A percentile compares a stretch with the other conserved stretches of the same genome.
These are phyloP conservation scores for Acanthamoeba healyi DNA, from an alignment of 208 protist genomes.

Conservation along the genomic window DNA sequence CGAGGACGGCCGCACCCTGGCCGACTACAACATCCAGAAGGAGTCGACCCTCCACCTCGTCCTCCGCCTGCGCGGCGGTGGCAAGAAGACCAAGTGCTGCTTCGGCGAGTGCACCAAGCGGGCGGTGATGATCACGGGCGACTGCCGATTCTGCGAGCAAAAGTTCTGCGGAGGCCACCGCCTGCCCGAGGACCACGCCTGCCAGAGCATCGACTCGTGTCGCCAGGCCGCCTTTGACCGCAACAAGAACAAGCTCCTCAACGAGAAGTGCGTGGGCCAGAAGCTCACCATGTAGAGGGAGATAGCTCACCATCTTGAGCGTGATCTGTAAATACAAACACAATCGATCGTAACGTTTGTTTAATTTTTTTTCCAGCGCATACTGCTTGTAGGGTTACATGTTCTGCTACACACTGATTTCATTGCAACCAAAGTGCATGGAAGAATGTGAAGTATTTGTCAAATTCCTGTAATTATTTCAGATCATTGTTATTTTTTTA, in stretches of 20 bases:
- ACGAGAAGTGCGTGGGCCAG: constrained; percentile 80
- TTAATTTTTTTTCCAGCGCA: background rate
- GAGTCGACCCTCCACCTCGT: constrained; percentile 85
- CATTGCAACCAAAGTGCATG: background rate
- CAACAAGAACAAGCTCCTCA: constrained; percentile 81
- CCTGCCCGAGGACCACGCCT: constrained; percentile 85
- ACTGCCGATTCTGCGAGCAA: constrained; percentile 85
- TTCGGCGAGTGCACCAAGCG: constrained; percentile 78
- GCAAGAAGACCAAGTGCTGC: constrained; percentile 79
- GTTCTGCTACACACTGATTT: background rate
- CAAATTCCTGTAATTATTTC: background rate
- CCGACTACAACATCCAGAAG: constrained; percentile 91
- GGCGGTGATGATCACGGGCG: constrained; percentile 84
- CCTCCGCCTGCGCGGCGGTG: background rate
- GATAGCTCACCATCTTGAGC: background rate
- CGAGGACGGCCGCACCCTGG: constrained; percentile 94
- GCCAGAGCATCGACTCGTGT: constrained; percentile 80
- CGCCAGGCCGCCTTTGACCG: constrained; percentile 77
- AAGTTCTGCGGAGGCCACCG: constrained; percentile 85
- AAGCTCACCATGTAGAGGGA: background rate
- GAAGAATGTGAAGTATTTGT: background rate
- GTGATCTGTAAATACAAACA: background rate
- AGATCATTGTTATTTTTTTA: no score
- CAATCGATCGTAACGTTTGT: no score
- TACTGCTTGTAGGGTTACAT: no score